Percentiles rank a stretch among this genome's conserved stretches.
phyloP scores from a whole-genome alignment of 2,329 filamentous ascomycete genomes.

The Stachybotrys chlorohalonatus region DNA sequence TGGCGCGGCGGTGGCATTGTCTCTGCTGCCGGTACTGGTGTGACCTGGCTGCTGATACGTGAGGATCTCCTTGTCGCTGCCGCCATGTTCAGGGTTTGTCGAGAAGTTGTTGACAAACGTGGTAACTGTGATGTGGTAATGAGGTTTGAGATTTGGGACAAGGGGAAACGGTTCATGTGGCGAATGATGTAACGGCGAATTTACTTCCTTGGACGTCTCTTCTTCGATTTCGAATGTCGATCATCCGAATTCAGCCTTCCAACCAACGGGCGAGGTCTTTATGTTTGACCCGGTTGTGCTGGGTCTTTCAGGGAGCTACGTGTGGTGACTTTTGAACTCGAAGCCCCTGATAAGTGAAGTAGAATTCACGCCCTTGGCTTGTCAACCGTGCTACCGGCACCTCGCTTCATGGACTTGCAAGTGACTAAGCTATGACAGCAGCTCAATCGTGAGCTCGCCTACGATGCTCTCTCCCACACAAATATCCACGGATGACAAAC shows the following conservation, averaged over 20 bases:
- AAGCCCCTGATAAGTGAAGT: too few species aligned
- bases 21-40: conserved; percentile 6
- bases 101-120: not conserved
- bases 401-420: not conserved
- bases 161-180: not conserved
- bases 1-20: conserved; percentile 11
- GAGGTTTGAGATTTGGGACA: not conserved
- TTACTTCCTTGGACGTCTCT: too few species aligned
- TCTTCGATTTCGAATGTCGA: too few species aligned
- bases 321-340: too few species aligned
- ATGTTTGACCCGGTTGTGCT: too few species aligned
- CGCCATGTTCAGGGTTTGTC: conserved; percentile 11
- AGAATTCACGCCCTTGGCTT: not conserved
- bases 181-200: not conserved
- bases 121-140: not conserved
- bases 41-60: conserved; percentile 26
- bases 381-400: not conserved
- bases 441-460: too few species aligned
- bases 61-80: conserved; percentile 27
- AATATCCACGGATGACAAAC: too few species aligned
- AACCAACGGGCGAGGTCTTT: not conserved
- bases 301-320: too few species aligned
- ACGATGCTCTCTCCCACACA: too few species aligned
- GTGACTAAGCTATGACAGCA: not conserved
- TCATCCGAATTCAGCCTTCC: too few species aligned